These are phyloP conservation scores for Hondaea fermentalgiana DNA, from an alignment of 108 stramenopile species.

Conservation along the genomic window DNA sequence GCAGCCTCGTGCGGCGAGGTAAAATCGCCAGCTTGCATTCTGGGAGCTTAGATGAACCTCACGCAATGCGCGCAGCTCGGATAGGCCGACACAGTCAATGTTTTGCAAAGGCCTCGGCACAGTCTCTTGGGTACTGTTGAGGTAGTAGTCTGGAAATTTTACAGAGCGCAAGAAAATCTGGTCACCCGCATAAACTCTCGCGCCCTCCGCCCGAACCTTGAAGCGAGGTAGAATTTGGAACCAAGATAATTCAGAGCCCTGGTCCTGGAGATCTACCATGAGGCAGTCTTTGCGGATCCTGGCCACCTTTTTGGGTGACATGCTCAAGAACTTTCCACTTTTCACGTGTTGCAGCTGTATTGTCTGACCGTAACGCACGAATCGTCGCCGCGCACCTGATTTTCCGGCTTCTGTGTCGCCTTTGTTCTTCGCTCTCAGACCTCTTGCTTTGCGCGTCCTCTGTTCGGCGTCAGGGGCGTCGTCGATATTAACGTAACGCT, in stretches of 20 bases:
- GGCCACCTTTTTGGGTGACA: neutral
- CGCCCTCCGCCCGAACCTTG: constrained; percentile 7
- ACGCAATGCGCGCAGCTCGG: neutral
- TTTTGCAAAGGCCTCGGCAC: neutral
- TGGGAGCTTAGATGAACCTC: neutral
- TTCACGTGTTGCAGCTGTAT: neutral
- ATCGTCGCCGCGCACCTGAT: neutral
- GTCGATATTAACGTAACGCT: neutral
- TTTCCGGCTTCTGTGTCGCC: no score
- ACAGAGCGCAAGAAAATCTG: neutral
- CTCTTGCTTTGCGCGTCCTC: no score
- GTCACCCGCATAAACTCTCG: neutral
- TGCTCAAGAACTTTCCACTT: neutral
- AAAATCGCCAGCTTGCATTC: neutral
- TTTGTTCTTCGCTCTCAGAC: no score
- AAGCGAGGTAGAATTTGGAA: neutral
- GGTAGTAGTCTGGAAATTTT: neutral
- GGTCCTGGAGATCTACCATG: neutral
- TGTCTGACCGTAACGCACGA: neutral
- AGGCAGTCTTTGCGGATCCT: neutral
- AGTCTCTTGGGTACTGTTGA: neutral
- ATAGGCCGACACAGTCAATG: neutral
- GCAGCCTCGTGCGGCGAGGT: neutral
- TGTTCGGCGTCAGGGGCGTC: no score
- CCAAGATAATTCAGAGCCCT: neutral